A percentile compares a stretch with the other conserved stretches of the same genome.
Conservation (phyloP, 2,329 filamentous ascomycete species). For the Fusarium metavorans region DNA sequence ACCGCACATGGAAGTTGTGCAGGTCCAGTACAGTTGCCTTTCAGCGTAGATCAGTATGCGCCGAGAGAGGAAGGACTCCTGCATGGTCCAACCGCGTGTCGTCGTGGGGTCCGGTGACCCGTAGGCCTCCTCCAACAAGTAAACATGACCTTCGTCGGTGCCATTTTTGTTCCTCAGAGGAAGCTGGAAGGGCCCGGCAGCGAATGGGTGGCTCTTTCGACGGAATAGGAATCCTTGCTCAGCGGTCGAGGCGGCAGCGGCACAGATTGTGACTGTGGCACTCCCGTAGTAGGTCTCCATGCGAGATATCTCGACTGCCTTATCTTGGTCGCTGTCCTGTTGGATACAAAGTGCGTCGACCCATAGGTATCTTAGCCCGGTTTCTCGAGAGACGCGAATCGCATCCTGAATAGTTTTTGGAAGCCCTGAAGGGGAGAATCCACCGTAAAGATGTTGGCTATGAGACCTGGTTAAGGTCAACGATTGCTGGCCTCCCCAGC, state of each 20-base stretch:
- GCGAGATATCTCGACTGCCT: neutral
- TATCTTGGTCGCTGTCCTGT: neutral
- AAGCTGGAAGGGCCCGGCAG: neutral
- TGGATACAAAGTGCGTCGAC: neutral
- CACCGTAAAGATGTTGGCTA: neutral
- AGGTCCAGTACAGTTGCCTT: neutral
- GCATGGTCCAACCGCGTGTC: neutral
- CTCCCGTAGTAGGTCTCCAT: neutral
- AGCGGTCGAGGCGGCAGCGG: neutral
- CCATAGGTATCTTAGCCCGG: neutral
- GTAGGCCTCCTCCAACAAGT: neutral
- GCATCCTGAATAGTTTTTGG: neutral
- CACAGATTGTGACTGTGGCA: neutral
- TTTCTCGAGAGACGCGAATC: neutral
- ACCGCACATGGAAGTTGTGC: neutral
- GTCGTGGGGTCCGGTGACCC: neutral
- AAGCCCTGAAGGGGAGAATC: neutral
- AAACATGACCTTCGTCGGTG: neutral
- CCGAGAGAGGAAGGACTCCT: neutral
- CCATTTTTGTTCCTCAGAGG: neutral
- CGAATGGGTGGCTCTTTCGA: neutral
- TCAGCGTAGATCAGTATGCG: neutral
- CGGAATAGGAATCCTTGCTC: neutral
- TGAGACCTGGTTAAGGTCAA: neutral
- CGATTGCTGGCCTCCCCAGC: neutral